Evolutionary conservation across 2,329 filamentous ascomycete species (phyloP), one percentile per base, ranked within the genome.

Genomic region (Blastomyces gilchristii): DNA sequence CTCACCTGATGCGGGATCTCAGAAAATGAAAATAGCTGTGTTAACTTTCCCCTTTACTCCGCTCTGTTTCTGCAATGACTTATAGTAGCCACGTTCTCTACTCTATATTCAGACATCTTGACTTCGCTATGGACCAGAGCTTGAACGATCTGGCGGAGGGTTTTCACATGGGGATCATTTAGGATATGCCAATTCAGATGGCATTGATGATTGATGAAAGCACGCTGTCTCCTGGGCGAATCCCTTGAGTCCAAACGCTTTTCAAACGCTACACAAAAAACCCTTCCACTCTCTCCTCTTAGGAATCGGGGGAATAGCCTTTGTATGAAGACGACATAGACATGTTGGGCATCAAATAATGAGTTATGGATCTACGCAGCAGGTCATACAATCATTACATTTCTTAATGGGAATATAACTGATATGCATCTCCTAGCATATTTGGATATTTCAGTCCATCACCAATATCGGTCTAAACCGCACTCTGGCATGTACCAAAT

Each of bases 381-480:
- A 22, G 22, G n/a, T 25, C 54, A 43, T 58, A 58, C 25, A 12
- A 22, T 28, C 54, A 58, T 58, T 25, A 58, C 18, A 43, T 39
- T 28, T 43, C 37, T 4, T 45, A 18, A 18, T 7, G 4, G 18
- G 41, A 45, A 45, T 16, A 45, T 37, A 58, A 9, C 56, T 7
- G 2, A n/a, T 43, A 58, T 41, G 22, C n/a, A 16, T 16, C n/a
- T 39, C 37, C 37, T 39, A 34, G 31, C 12, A 14, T 43, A 16
- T 43, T 43, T 25, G 12, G 4, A 22, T 52, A 52, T 2, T 16
- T 65, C 64, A 69, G 11, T 68, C 71, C 77, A 82, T 81, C 7
- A 77, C 78, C 58, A 83, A 69, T 2, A 84, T 82, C 18, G 75
- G 73, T 63, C 81, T 75, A 69, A 84, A 83, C 62, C 81, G 73